These are phyloP conservation scores for Logfia minima DNA, from an alignment of 129 eudicot genomes.

Conservation along the genomic window DNA sequence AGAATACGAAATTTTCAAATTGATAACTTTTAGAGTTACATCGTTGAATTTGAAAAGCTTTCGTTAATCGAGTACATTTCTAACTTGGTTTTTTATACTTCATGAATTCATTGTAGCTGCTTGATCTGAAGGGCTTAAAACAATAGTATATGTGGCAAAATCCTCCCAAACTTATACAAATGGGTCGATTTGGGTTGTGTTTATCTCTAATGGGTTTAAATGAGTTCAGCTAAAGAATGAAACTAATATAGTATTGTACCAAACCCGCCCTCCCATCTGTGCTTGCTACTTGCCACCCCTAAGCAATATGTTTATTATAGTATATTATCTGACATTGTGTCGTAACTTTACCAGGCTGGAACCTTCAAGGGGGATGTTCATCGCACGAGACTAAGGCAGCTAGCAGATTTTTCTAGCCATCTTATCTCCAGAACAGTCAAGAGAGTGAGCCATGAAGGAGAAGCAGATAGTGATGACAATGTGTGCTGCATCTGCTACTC, in stretches of 20 bases:
- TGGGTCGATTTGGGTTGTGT: background rate
- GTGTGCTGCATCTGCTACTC: slow-evolving; percentile 86
- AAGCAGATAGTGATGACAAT: slow-evolving; percentile 51
- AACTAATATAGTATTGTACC: no score
- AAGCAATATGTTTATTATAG: background rate
- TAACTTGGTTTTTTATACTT: background rate
- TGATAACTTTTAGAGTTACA: background rate
- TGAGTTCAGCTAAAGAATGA: no score
- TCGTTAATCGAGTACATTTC: background rate
- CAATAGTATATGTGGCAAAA: background rate
- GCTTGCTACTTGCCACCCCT: background rate
- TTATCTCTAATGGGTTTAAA: no score
- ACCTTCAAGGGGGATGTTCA: slow-evolving; percentile 62
- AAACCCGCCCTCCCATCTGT: no score
- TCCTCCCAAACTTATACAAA: background rate
- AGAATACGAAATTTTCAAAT: no score
- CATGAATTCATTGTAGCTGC: background rate
- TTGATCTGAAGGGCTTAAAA: background rate
- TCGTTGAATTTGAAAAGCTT: background rate
- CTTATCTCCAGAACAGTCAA: slow-evolving; percentile 51
- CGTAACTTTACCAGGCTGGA: slow-evolving; percentile 50
- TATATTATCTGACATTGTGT: slow-evolving; percentile 5
- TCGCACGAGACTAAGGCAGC: slow-evolving; percentile 55
- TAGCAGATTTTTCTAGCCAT: slow-evolving; percentile 67
- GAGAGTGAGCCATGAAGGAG: slow-evolving; percentile 40